Evolutionary conservation across 208 protist species (phyloP), one percentile per base, ranked within the genome.

Genomic region (Leishmania guyanensis): DNA sequence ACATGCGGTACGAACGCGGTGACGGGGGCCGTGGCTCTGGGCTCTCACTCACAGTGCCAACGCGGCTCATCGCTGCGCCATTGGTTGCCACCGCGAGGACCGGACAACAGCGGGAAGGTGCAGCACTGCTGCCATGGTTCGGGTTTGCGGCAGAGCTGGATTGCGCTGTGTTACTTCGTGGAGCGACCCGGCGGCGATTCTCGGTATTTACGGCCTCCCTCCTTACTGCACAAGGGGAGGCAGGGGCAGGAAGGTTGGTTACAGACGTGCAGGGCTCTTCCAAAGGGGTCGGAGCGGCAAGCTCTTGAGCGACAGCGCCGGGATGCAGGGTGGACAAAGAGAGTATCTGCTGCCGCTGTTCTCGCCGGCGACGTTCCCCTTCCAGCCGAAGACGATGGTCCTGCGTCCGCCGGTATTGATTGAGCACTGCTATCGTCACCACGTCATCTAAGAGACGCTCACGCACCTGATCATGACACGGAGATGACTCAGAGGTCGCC

Each of bases 401-500:
- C 64, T 85, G 72, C 10, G 62, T 73, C 29, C 82, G 77, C 26
- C 77, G 77, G 39, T 77, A 29, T 62, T 82, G 82, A 60, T 78
- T 85, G 54, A 82, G 29, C n/a, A 85, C 54, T 17, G 71, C 82
- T 62, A 79, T 78, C 56, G 69, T 81, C 66, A 85, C 82, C 54
- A 85, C 77, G 33, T 79, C 77, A 29, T 85, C 78, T 51, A 85
- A 68, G n/a, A 85, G 77, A n/a, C 82, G 77, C 77, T 85, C 82
- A 20, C 82, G 82, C 33, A 71, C 39, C 50, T 79, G 82, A 9
- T 85, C 82, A 33, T 65, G 62, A n/a, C 72, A 70, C 20, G 77
- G 56, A 10, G 62, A 48, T 1, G 43, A 10, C 29, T 29, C 54
- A 22, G 70, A 17, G 1, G 60, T 22, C 22, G 64, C 36, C 36